phyloP scores from a whole-genome alignment of 148 eudicot species.

The Nepenthes gracilis region DNA sequence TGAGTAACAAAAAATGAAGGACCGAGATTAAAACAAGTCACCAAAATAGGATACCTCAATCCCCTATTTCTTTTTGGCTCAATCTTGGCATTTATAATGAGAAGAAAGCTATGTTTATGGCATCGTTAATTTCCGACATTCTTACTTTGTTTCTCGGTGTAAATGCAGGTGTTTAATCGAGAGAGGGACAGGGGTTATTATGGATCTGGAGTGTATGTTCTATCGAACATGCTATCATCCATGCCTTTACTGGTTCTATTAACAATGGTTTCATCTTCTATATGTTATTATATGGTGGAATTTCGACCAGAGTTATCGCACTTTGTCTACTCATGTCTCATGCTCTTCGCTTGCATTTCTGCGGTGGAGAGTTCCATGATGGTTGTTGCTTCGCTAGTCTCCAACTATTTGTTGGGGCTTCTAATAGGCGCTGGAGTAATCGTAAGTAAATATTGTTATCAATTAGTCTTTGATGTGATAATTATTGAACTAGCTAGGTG shows the following conservation, averaged over 20 bases:
- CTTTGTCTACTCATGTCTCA: constrained; percentile 36
- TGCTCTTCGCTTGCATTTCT: constrained; percentile 40
- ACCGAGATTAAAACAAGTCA: no score
- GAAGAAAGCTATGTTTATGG: no score
- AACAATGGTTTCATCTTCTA: constrained; percentile 37
- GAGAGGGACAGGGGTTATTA: constrained; percentile 81
- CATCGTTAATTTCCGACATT: no score
- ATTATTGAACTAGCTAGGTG: no score
- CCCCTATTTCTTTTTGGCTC: no score
- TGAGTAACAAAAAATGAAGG: no score
- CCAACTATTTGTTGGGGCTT: constrained; percentile 66
- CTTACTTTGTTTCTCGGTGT: no score
- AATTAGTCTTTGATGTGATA: no score
- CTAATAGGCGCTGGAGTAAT: constrained; percentile 67
- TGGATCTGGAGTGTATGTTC: constrained; percentile 58
- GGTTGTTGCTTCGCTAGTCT: constrained; percentile 70
- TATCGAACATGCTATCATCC: constrained; percentile 71
- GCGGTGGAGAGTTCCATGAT: constrained; percentile 77
- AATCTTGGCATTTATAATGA: no score
- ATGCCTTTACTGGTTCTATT: constrained; percentile 57
- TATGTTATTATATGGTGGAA: constrained; percentile 72
- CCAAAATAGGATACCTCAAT: no score
- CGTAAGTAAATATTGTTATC: constrained; percentile 19
- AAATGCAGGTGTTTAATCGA: constrained; percentile 46
- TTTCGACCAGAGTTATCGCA: constrained; percentile 49